A percentile compares a stretch with the other conserved stretches of the same genome.
Conservation (phyloP, 345 rosid species). For the Eutrema japonicum region DNA sequence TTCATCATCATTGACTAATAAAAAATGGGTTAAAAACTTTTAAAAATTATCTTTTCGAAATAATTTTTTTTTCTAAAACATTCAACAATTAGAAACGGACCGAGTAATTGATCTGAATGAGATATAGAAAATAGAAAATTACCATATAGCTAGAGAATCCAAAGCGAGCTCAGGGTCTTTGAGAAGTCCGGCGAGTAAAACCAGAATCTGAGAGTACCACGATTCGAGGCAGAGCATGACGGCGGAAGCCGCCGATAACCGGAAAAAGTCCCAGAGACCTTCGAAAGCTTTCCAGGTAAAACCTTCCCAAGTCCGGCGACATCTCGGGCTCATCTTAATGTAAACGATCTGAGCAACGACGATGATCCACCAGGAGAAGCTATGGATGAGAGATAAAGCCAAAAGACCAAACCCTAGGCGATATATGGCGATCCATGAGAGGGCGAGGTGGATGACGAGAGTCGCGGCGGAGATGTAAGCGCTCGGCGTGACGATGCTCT, state of each 20-base stretch:
- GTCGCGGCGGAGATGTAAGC: constrained; percentile 64
- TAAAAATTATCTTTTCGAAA: no score
- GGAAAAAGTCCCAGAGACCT: constrained; percentile 58
- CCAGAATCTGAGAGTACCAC: constrained; percentile 66
- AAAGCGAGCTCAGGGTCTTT: constrained; percentile 59
- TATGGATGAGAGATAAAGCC: constrained; percentile 55
- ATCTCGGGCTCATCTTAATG: constrained; percentile 53
- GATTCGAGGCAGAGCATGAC: constrained; percentile 67
- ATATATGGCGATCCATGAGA: constrained; percentile 60
- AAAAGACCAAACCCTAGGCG: constrained; percentile 54
- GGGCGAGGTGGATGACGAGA: constrained; percentile 47
- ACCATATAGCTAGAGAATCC: constrained; percentile 64
- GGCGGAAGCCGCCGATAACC: constrained; percentile 63
- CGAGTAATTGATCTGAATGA: no score
- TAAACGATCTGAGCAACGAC: constrained; percentile 61
- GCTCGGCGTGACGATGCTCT: constrained; percentile 64
- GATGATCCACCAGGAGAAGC: constrained; percentile 68
- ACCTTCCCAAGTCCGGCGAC: constrained; percentile 60
- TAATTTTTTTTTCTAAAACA: no score
- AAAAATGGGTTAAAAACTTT: no score
- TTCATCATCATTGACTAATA: no score
- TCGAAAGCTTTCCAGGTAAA: constrained; percentile 58
- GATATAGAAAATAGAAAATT: no score
- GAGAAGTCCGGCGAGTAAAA: constrained; percentile 68
- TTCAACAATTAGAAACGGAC: no score